A percentile compares a stretch with the other conserved stretches of the same genome.
phyloP scores from a whole-genome alignment of 2,329 filamentous ascomycete genomes.

The Cordyceps cateniannulata region DNA sequence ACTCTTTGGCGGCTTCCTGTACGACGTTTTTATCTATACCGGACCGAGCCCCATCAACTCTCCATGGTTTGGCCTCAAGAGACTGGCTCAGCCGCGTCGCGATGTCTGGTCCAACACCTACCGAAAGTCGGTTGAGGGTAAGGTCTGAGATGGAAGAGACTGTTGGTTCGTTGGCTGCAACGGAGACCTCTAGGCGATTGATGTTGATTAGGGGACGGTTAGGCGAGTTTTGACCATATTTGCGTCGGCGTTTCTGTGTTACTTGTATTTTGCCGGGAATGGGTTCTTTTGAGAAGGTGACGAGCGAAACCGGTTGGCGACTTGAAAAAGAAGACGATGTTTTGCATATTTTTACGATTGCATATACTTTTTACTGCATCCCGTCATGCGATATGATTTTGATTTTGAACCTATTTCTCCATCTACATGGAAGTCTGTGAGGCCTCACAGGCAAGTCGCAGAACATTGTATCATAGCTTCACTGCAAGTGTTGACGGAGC shows the following conservation, averaged over 20 bases:
- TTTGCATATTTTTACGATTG: not conserved
- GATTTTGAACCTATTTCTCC: not conserved
- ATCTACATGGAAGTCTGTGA: not conserved
- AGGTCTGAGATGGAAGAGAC: not conserved
- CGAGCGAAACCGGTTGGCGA: not conserved
- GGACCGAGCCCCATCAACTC: slow-evolving; percentile 66
- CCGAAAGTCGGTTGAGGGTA: slow-evolving; percentile 17
- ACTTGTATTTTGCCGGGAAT: not conserved
- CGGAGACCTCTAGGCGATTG: too few relatives aligned
- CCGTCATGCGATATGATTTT: not conserved
- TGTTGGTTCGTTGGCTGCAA: slow-evolving; percentile 11
- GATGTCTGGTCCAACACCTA: slow-evolving; percentile 33
- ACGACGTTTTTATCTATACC: slow-evolving; percentile 63
- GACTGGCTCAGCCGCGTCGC: slow-evolving; percentile 33
- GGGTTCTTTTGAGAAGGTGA: not conserved
- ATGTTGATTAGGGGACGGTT: not conserved
- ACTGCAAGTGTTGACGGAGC: too few relatives aligned
- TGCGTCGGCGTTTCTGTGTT: not conserved
- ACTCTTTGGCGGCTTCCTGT: slow-evolving; percentile 57
- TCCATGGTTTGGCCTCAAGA: slow-evolving; percentile 56
- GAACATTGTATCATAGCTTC: too few relatives aligned
- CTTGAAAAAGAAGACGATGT: not conserved
- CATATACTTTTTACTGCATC: not conserved
- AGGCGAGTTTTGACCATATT: not conserved
- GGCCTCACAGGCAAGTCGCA: too few relatives aligned